A percentile compares a stretch with the other conserved stretches of the same genome.
phyloP scores from a whole-genome alignment of 2,329 filamentous ascomycete species.

The Fusarium nelsonii region DNA sequence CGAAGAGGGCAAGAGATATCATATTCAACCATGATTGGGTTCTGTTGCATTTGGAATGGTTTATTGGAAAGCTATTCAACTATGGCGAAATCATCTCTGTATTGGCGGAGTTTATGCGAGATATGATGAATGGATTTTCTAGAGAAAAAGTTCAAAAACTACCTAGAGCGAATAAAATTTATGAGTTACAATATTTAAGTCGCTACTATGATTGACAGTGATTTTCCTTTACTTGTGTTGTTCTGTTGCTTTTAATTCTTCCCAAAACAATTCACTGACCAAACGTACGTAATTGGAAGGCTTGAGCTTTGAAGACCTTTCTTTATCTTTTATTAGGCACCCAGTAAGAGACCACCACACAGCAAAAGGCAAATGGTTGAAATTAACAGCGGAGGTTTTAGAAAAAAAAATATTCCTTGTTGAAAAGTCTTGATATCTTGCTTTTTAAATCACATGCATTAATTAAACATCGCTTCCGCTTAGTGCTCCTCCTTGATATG shows the following conservation, averaged over 20 bases:
- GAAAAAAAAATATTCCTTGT: background rate
- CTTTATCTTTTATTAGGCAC: too few relatives aligned
- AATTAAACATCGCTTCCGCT: slow-evolving; percentile 6
- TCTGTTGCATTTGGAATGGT: slow-evolving; percentile 34
- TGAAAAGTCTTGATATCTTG: slow-evolving; percentile 34
- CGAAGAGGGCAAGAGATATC: slow-evolving; percentile 29
- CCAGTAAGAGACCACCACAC: background rate
- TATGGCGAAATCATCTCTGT: slow-evolving; percentile 37
- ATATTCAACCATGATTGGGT: slow-evolving; percentile 45
- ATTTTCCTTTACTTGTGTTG: background rate
- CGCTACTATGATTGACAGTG: background rate
- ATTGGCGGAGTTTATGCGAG: slow-evolving; percentile 33
- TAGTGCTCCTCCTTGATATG: slow-evolving; percentile 36
- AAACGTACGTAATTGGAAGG: too few relatives aligned
- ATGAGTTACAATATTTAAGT: slow-evolving; percentile 2
- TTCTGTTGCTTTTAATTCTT: too few relatives aligned
- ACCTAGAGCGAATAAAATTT: slow-evolving; percentile 7
- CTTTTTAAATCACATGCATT: slow-evolving; percentile 34
- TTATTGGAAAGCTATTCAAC: slow-evolving; percentile 40
- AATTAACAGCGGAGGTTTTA: background rate
- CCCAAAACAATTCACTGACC: too few relatives aligned
- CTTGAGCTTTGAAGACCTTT: too few relatives aligned
- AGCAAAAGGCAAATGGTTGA: too few relatives aligned
- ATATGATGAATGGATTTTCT: slow-evolving; percentile 17
- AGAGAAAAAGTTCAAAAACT: slow-evolving; percentile 28